phyloP scores from a whole-genome alignment of 768 basidiomycete species.

The Rhodotorula sphaerocarpa region DNA sequence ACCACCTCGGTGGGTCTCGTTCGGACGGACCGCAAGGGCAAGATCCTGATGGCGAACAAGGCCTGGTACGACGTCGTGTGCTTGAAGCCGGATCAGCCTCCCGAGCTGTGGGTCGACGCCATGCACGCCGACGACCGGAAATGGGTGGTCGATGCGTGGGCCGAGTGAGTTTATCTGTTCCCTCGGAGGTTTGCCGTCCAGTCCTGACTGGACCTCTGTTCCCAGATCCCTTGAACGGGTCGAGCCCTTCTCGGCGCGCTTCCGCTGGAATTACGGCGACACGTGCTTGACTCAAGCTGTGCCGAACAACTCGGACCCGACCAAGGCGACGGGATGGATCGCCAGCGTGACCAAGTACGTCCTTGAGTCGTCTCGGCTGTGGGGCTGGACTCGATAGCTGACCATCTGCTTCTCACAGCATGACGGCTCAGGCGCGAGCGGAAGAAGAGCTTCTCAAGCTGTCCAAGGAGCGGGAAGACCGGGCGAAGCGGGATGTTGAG shows the following conservation, averaged over 20 bases:
- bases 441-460: constrained; percentile 16
- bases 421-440: constrained; percentile 12
- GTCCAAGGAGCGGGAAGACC: constrained; percentile 28
- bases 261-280: constrained; percentile 16
- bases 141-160: background rate
- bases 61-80: background rate
- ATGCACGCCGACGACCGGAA: constrained; percentile 10
- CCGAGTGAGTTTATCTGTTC: background rate
- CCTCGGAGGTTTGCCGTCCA: background rate
- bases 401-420: background rate
- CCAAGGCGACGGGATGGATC: constrained; percentile 10
- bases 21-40: constrained; percentile 5
- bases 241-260: constrained; percentile 9
- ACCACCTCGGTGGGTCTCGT: constrained; percentile 12
- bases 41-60: constrained; percentile 19
- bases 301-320: background rate
- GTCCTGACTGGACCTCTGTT: background rate
- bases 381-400: background rate
- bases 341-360: constrained; percentile 11
- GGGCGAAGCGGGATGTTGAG: constrained; percentile 31
- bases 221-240: background rate
- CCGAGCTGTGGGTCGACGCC: background rate
- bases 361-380: too few species aligned
- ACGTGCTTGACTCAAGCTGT: constrained; percentile 5
- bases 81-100: background rate